Evolutionary conservation across 805 yeast genomes (phyloP).

Genomic region (Kluyveromyces dobzhanskii): DNA sequence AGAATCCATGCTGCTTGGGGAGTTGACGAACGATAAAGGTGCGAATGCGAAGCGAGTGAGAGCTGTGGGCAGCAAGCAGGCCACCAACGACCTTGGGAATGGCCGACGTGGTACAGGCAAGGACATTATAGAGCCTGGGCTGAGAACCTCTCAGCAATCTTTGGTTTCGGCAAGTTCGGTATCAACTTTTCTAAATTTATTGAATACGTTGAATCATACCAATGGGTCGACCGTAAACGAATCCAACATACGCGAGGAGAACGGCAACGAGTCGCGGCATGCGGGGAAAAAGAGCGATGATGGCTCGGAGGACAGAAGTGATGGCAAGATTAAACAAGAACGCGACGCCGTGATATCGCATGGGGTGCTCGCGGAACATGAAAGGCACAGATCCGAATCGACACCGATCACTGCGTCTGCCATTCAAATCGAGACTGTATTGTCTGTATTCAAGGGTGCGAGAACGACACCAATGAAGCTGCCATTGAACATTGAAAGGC

Average conservation of each 20-base stretch:
- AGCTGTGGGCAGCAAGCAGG: no score
- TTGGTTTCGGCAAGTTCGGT: conserved; percentile 2
- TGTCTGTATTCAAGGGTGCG: conserved; percentile 26
- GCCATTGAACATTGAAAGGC: conserved; percentile 25
- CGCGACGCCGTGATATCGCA: not conserved
- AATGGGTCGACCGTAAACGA: not conserved
- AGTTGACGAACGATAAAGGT: conserved; percentile 5
- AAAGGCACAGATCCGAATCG: conserved; percentile 14
- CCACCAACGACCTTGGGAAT: no score
- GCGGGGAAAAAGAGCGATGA: no score
- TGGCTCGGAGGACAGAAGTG: no score
- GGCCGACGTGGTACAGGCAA: not conserved
- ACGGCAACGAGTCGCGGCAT: no score
- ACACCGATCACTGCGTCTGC: conserved; percentile 23
- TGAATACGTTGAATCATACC: conserved; percentile 3
- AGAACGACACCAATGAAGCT: conserved; percentile 20
- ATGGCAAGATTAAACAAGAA: no score
- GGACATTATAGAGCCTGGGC: not conserved
- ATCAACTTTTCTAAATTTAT: conserved; percentile 1
- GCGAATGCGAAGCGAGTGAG: conserved; percentile 6
- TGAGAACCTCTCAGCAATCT: not conserved
- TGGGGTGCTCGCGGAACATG: conserved; percentile 4
- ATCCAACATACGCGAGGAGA: not conserved
- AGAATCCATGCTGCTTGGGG: conserved; percentile 20
- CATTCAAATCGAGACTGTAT: conserved; percentile 26